Base-by-base conservation (phyloP, 495 filamentous ascomycete genomes). In the Thermothielavioides terrestris region DNA sequence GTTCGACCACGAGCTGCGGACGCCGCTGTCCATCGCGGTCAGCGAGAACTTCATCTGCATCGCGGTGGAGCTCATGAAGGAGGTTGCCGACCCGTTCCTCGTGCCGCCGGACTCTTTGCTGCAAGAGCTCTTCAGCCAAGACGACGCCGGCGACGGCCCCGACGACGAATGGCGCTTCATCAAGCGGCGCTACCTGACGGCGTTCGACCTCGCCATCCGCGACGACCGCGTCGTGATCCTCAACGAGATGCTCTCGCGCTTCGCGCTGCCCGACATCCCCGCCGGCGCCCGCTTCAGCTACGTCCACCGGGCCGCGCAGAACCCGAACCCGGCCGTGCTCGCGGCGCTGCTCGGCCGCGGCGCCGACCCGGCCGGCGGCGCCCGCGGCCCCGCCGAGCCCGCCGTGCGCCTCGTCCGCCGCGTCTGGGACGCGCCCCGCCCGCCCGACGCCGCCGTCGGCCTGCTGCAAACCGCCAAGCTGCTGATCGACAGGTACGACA, bases 181-280 rank as follows among this genome's bases (percentile, higher is more conserved):
- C 21, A 56, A 54, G 42, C 39, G 39, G 10, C 42, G 43, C 22
- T 54, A 51, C 25, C 50, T 52, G 5, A 58, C 55, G 14, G 49
- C 59, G 3, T 62, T 62, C 18, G 59, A 62, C 47, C 22, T 62
- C 23, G 59, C 59, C 43, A 56, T 62, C 36, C 52, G 53, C 32
- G 55, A 58, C 15, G 50, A 47, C 31, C 49, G 55, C 30, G 39
- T 44, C 20, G 36, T 11, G 11, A 61, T 61, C 38, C 23, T 61
- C 31, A 35, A 48, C 20, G 53, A 56, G 18, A 62, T 62, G 30
- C 42, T 62, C 17, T 46, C 45, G 7, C 59, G 50, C 42, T 62
- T 22, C 39, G 47, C 41, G 9, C 35, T 58, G 12, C 59, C 60
- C 1, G 45, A 51, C 1, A 56, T 55, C 15, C 46, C 48, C 8